Evolutionary conservation across 2,329 filamentous ascomycete genomes (phyloP).

Genomic region (Teratosphaeria zuluensis): DNA sequence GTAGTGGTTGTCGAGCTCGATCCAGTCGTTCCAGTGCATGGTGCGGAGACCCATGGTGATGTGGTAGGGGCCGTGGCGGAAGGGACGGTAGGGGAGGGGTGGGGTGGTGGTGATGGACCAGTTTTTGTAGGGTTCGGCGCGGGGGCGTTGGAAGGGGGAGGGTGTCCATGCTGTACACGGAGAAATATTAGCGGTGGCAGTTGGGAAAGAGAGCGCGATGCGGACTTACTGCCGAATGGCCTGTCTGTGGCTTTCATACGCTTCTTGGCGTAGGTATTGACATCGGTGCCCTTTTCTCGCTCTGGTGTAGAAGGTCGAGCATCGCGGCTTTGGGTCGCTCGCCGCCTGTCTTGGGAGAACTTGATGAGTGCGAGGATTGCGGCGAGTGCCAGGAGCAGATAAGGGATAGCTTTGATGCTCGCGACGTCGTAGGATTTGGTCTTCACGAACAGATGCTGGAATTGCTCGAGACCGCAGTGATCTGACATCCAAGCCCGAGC

Average conservation of each 20-base stretch:
- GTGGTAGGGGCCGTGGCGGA: constrained; percentile 67
- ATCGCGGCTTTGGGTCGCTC: not conserved
- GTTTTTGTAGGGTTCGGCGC: constrained; percentile 51
- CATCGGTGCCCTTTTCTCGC: constrained; percentile 34
- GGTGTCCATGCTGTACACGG: constrained; percentile 44
- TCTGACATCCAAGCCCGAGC: not conserved
- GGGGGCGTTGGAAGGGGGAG: constrained; percentile 49
- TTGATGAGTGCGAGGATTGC: not conserved
- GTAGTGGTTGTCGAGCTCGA: constrained; percentile 75
- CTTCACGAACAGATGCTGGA: not conserved
- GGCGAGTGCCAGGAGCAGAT: constrained; percentile 3
- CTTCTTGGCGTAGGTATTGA: constrained; percentile 10
- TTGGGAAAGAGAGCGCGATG: not conserved
- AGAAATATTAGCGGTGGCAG: not conserved
- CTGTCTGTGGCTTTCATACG: constrained; percentile 29
- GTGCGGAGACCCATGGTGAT: constrained; percentile 68
- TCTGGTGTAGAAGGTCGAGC: constrained; percentile 27
- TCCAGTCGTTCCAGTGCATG: constrained; percentile 65
- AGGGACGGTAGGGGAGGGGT: constrained; percentile 68
- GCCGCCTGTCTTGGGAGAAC: not conserved
- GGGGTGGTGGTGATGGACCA: constrained; percentile 62
- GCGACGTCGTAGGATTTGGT: not conserved
- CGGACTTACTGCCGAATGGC: constrained; percentile 37
- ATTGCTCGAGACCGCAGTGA: not conserved
- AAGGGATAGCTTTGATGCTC: constrained; percentile 3